A percentile compares a stretch with the other conserved stretches of the same genome.
phyloP scores from a whole-genome alignment of 1,139 yeast species.

The Casaregolazyma lundiana region DNA sequence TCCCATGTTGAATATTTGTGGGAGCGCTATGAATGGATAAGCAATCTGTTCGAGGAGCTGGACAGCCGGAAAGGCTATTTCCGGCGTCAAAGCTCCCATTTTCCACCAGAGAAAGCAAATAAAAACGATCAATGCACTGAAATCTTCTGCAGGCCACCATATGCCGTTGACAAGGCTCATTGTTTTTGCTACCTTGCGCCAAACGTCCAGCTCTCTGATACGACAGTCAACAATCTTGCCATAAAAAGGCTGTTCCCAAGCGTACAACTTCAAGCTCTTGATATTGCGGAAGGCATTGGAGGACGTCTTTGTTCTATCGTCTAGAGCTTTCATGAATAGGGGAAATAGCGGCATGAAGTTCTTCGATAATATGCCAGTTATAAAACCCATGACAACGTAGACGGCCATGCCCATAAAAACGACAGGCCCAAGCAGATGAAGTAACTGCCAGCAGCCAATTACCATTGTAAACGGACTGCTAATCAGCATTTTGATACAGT shows the following conservation, averaged over 20 bases:
- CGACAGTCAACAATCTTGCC: conserved; percentile 46
- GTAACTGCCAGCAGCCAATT: conserved; percentile 58
- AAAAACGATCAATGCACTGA: conserved; percentile 71
- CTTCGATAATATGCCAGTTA: conserved; percentile 36
- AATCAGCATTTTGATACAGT: background rate
- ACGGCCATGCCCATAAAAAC: conserved; percentile 69
- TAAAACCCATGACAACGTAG: conserved; percentile 63
- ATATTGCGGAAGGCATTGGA: conserved; percentile 51
- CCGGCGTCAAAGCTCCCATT: conserved; percentile 79
- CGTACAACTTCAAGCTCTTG: conserved; percentile 65
- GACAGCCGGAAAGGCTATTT: conserved; percentile 65
- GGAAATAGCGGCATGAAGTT: conserved; percentile 27
- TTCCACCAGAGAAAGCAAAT: conserved; percentile 86
- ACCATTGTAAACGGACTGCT: conserved; percentile 69
- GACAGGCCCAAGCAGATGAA: conserved; percentile 62
- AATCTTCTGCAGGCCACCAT: conserved; percentile 57
- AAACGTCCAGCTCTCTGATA: conserved; percentile 44
- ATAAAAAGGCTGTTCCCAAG: conserved; percentile 68
- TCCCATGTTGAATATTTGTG: conserved; percentile 41
- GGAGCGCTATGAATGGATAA: conserved; percentile 54
- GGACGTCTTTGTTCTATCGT: conserved; percentile 39
- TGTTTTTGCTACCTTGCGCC: conserved; percentile 30
- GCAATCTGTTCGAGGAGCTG: conserved; percentile 69
- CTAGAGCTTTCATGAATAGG: conserved; percentile 38
- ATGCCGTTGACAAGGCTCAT: conserved; percentile 54